Percentiles rank a stretch among this genome's conserved stretches.
Conservation (phyloP, 108 stramenopile genomes). For the Hondaea fermentalgiana region DNA sequence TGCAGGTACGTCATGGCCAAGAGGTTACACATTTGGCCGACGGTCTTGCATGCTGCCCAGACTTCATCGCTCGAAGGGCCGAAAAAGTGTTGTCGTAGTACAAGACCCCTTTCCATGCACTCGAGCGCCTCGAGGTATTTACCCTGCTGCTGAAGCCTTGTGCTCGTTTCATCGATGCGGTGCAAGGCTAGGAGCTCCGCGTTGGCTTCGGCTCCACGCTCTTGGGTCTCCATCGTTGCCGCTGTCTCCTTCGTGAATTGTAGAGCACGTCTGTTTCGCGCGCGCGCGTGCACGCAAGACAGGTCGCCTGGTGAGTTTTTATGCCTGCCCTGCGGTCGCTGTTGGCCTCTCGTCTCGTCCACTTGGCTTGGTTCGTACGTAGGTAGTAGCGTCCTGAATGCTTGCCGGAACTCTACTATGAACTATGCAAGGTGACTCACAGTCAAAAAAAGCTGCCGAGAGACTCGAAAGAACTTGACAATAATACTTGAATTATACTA, state of each 20-base stretch:
- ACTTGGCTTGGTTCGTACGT: too few species aligned
- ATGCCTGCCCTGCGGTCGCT: too few species aligned
- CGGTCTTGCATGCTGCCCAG: constrained; percentile 55
- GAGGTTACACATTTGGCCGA: constrained; percentile 62
- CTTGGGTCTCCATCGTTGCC: neutral
- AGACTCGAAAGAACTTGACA: too few species aligned
- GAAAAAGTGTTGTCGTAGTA: constrained; percentile 57
- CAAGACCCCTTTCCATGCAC: constrained; percentile 58
- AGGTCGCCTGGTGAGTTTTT: too few species aligned
- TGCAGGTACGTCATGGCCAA: constrained; percentile 63
- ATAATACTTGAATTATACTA: too few species aligned
- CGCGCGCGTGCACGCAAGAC: too few species aligned
- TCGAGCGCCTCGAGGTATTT: constrained; percentile 57
- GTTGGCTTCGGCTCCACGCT: constrained; percentile 26
- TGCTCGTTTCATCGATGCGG: constrained; percentile 52
- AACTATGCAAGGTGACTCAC: too few species aligned
- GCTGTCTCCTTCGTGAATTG: neutral
- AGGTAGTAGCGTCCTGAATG: too few species aligned
- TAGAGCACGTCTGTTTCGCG: too few species aligned
- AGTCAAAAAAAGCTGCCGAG: too few species aligned
- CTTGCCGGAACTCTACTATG: too few species aligned
- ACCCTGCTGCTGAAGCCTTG: constrained; percentile 52
- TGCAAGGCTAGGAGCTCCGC: constrained; percentile 53
- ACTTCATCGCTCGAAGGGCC: constrained; percentile 55
- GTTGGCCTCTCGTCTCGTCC: too few species aligned